These are phyloP conservation scores for Megacollybia platyphylla DNA, from an alignment of 1,284 basidiomycete genomes.

Conservation along the genomic window DNA sequence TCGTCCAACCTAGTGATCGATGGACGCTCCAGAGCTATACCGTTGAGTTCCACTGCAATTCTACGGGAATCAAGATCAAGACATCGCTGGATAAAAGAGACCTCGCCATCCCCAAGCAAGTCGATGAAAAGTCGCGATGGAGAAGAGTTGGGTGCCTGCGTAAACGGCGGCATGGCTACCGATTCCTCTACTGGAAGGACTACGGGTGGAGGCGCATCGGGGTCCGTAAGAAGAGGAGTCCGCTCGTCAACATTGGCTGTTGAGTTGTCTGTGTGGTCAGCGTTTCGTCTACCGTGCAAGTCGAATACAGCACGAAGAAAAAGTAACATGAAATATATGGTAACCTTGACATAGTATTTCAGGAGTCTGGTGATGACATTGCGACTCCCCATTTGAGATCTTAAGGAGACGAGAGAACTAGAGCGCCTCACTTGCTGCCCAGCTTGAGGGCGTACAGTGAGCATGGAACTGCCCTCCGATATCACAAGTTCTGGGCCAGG, in stretches of 20 bases:
- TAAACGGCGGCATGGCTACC: neutral
- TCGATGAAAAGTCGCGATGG: neutral
- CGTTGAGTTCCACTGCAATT: conserved; percentile 11
- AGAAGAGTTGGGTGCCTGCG: neutral
- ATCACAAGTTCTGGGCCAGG: neutral
- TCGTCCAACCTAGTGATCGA: conserved; percentile 6
- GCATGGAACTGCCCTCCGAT: conserved; percentile 2
- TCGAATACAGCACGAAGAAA: neutral
- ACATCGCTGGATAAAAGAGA: neutral
- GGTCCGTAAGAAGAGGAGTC: conserved; percentile 4
- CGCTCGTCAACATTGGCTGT: conserved; percentile 2
- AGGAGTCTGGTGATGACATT: neutral
- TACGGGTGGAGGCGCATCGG: neutral
- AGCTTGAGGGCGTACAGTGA: conserved; percentile 1
- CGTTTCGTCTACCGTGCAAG: neutral
- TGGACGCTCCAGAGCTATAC: conserved; percentile 6
- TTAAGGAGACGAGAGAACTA: neutral
- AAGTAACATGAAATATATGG: neutral
- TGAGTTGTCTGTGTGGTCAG: neutral
- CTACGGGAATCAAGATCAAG: neutral
- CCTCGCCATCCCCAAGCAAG: neutral
- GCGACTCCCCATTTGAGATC: neutral
- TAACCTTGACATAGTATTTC: too few relatives aligned
- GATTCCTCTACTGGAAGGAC: neutral
- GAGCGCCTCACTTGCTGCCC: neutral